These are phyloP conservation scores for Ogataea kodamae DNA, from an alignment of 805 yeast species.

Conservation along the genomic window DNA sequence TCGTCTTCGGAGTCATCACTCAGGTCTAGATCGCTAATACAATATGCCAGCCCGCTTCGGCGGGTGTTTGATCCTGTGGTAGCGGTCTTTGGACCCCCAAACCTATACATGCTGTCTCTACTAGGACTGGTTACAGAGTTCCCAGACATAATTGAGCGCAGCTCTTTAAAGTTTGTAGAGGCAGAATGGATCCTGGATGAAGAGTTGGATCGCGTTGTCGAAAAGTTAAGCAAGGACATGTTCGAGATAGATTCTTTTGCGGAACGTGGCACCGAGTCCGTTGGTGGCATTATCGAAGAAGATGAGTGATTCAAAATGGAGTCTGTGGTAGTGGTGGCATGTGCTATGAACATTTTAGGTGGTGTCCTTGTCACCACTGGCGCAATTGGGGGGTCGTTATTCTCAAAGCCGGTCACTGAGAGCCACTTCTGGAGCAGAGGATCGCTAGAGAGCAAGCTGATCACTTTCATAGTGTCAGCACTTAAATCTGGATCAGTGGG, in stretches of 20 bases:
- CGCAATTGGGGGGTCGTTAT: slow-evolving; percentile 4
- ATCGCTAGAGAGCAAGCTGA: slow-evolving; percentile 7
- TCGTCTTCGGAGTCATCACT: slow-evolving; percentile 20
- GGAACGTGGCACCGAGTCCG: slow-evolving; percentile 9
- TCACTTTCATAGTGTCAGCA: slow-evolving; percentile 4
- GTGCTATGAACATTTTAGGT: slow-evolving; percentile 17
- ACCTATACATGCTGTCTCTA: slow-evolving; percentile 7
- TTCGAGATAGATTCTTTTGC: slow-evolving; percentile 11
- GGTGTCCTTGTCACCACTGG: slow-evolving; percentile 16
- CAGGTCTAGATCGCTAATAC: slow-evolving; percentile 20
- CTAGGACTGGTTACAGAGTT: slow-evolving; percentile 7
- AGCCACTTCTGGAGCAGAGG: slow-evolving; percentile 16
- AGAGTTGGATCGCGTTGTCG: slow-evolving; percentile 16
- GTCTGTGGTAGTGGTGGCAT: slow-evolving; percentile 19
- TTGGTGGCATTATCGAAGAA: slow-evolving; percentile 15
- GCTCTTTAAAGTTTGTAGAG: slow-evolving; percentile 37
- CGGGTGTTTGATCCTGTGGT: slow-evolving; percentile 10
- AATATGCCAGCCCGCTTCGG: slow-evolving; percentile 22
- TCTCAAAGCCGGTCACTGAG: slow-evolving; percentile 12
- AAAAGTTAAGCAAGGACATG: slow-evolving; percentile 11
- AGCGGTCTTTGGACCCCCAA: slow-evolving; percentile 9
- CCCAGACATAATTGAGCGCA: slow-evolving; percentile 31
- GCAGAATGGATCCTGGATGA: slow-evolving; percentile 17
- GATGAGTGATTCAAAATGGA: slow-evolving; percentile 21
- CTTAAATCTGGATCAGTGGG: background rate